A percentile compares a stretch with the other conserved stretches of the same genome.
phyloP scores from a whole-genome alignment of 257 asterid genomes.

The Buddleja alternifolia region DNA sequence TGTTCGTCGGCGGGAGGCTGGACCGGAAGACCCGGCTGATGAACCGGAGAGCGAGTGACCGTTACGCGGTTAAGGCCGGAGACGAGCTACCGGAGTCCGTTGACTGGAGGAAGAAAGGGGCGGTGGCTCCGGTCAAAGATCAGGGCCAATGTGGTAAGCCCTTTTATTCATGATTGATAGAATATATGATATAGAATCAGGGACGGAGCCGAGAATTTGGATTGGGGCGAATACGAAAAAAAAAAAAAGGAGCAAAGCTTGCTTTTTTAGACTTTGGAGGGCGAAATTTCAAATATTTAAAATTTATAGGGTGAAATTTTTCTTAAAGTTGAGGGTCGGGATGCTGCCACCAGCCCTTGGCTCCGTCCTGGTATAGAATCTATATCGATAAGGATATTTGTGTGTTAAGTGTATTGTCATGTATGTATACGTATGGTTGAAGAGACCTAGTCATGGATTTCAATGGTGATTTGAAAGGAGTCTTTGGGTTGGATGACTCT shows the following conservation, averaged over 20 bases:
- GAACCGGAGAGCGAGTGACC: slow-evolving; percentile 37
- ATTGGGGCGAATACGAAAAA: too few species aligned
- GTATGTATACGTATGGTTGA: not conserved
- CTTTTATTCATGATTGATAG: not conserved
- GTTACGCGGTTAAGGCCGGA: slow-evolving; percentile 60
- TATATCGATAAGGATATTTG: too few species aligned
- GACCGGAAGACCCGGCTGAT: slow-evolving; percentile 37
- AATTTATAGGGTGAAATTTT: too few species aligned
- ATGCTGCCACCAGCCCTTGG: too few species aligned
- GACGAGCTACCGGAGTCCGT: slow-evolving; percentile 66
- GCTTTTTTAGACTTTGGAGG: too few species aligned
- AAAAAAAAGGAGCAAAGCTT: too few species aligned
- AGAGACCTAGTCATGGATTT: not conserved
- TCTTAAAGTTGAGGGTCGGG: too few species aligned
- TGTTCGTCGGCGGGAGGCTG: slow-evolving; percentile 59
- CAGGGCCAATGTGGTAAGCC: slow-evolving; percentile 89
- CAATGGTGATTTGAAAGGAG: slow-evolving; percentile 30
- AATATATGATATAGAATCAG: not conserved
- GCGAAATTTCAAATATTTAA: too few species aligned
- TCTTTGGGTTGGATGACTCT: slow-evolving; percentile 21
- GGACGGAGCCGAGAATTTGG: too few species aligned
- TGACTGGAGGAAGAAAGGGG: slow-evolving; percentile 91
- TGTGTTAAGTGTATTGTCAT: not conserved
- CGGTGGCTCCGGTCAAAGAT: slow-evolving; percentile 81
- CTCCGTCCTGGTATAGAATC: too few species aligned